A percentile compares a stretch with the other conserved stretches of the same genome.
Evolutionary conservation across 352 stramenopile species (phyloP).

Genomic region (Phytophthora capsici): DNA sequence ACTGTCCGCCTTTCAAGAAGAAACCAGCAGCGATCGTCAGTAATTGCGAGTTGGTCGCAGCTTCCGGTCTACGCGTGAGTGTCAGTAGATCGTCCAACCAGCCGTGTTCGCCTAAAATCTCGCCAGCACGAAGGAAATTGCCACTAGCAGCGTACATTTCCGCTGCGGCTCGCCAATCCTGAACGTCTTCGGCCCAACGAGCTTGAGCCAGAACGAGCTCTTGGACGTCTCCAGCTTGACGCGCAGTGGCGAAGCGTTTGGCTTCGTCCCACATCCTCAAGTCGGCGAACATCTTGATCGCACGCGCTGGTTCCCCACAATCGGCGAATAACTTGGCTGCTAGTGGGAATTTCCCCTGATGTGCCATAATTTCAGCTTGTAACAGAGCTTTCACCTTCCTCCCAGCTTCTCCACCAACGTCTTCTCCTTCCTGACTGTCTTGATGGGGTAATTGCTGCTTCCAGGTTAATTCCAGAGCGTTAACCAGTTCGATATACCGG

Average conservation of each 20-base stretch:
- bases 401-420: constrained; percentile 40
- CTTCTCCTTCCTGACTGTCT: constrained; percentile 30
- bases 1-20: constrained; percentile 78
- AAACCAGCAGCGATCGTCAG: constrained; percentile 66
- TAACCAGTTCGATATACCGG: constrained; percentile 92
- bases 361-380: constrained; percentile 92
- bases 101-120: constrained; percentile 88
- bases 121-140: constrained; percentile 79
- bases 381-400: constrained; percentile 75
- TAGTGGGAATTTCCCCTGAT: constrained; percentile 91
- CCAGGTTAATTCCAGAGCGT: constrained; percentile 81
- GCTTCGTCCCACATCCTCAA: constrained; percentile 95
- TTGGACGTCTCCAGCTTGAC: constrained; percentile 83
- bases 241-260: constrained; percentile 89
- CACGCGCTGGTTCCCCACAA: constrained; percentile 77
- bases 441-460: constrained; percentile 58
- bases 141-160: constrained; percentile 93
- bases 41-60: constrained; percentile 44
- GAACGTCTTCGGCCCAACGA: constrained; percentile 92
- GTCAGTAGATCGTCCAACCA: constrained; percentile 90
- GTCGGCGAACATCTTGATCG: constrained; percentile 95
- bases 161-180: constrained; percentile 91
- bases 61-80: constrained; percentile 69
- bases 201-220: constrained; percentile 92
- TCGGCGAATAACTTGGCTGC: constrained; percentile 91